Percentiles rank a stretch among this genome's conserved stretches.
These are phyloP conservation scores for Exophiala viscosa DNA, from an alignment of 2,329 filamentous ascomycete species.

Conservation along the genomic window DNA sequence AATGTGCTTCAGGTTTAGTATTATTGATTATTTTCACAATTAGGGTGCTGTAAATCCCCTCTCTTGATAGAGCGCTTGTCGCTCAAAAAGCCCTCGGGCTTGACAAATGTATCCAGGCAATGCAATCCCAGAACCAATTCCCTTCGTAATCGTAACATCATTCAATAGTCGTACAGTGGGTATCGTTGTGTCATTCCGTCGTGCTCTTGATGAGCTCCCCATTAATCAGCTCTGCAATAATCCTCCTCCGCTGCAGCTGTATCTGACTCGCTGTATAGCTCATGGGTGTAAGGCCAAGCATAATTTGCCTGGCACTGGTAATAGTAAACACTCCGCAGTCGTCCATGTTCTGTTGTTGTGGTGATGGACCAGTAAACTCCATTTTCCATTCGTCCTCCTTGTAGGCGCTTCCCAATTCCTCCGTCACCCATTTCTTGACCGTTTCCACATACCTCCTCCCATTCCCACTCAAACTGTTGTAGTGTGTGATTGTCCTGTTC, in stretches of 20 bases:
- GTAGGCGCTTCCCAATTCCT: constrained; percentile 40
- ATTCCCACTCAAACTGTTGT: constrained; percentile 42
- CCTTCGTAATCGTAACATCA: no score
- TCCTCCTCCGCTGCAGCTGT: constrained; percentile 40
- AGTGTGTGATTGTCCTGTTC: constrained; percentile 45
- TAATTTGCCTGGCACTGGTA: constrained; percentile 47
- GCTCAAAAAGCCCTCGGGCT: no score
- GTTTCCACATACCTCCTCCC: constrained; percentile 34
- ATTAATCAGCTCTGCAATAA: constrained; percentile 44
- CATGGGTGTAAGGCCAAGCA: constrained; percentile 40
- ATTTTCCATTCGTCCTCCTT: constrained; percentile 44
- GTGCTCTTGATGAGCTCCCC: constrained; percentile 36
- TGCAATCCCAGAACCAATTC: no score
- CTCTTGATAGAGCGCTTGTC: no score
- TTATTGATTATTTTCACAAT: no score
- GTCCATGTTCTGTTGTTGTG: constrained; percentile 45
- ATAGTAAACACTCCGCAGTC: constrained; percentile 51
- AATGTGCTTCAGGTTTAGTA: no score
- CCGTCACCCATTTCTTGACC: constrained; percentile 41
- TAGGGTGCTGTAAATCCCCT: no score
- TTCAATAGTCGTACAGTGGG: no score
- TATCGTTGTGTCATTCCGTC: no score
- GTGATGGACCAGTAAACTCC: constrained; percentile 31
- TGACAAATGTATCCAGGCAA: no score
- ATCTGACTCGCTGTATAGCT: constrained; percentile 41